These are phyloP conservation scores for Solanum etuberosum DNA, from an alignment of 257 asterid genomes.

Conservation along the genomic window DNA sequence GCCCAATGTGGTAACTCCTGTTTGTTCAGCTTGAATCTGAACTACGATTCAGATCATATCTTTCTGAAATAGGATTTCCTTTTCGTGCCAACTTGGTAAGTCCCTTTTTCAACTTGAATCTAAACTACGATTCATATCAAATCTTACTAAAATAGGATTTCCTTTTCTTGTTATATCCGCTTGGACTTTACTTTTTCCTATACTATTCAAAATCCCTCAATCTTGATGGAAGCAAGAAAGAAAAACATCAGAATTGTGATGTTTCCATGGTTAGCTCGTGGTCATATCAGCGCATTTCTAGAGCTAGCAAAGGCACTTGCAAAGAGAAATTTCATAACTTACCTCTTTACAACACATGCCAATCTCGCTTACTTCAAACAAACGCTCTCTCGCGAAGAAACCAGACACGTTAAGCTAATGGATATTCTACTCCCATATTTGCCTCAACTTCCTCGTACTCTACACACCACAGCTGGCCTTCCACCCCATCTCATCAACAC, in stretches of 20 bases:
- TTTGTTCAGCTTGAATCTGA: background rate
- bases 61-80: background rate
- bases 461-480: slow-evolving; percentile 63
- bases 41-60: background rate
- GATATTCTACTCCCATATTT: slow-evolving; percentile 38
- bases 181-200: background rate
- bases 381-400: slow-evolving; percentile 19
- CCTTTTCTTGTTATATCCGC: background rate
- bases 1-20: background rate
- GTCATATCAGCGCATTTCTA: slow-evolving; percentile 54
- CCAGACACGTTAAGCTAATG: slow-evolving; percentile 34
- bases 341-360: slow-evolving; percentile 40
- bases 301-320: slow-evolving; percentile 50
- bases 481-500: slow-evolving; percentile 41
- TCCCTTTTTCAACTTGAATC: background rate
- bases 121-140: background rate
- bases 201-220: background rate
- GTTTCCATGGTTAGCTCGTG: slow-evolving; percentile 75
- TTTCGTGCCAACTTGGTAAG: background rate
- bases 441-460: slow-evolving; percentile 37
- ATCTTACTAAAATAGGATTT: background rate
- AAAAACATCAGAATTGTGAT: slow-evolving; percentile 37
- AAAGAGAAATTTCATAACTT: slow-evolving; percentile 26
- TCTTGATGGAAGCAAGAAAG: slow-evolving; percentile 32
- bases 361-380: slow-evolving; percentile 30